These are phyloP conservation scores for Lachancea fermentati DNA, from an alignment of 805 yeast genomes.

Conservation along the genomic window DNA sequence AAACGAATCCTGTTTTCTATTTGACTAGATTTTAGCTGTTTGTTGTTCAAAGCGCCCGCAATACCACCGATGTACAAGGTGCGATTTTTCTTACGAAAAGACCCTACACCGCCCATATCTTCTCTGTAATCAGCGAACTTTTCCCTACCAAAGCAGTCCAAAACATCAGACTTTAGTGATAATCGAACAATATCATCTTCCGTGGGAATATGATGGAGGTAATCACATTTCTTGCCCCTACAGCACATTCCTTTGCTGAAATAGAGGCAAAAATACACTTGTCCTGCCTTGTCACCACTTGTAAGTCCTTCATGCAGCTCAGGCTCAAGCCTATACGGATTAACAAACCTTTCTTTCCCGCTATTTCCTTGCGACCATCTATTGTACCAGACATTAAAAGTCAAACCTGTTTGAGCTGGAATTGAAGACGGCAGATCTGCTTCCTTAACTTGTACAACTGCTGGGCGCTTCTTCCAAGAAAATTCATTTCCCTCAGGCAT, in stretches of 20 bases:
- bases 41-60: conserved; percentile 37
- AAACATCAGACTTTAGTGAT: conserved; percentile 35
- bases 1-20: conserved; percentile 35
- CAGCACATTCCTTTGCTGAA: conserved; percentile 88
- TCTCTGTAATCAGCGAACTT: conserved; percentile 76
- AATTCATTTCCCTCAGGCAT: background rate
- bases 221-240: conserved; percentile 70
- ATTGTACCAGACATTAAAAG: conserved; percentile 82
- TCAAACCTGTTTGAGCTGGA: conserved; percentile 77
- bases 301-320: conserved; percentile 71
- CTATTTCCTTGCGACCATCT: conserved; percentile 65
- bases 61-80: conserved; percentile 72
- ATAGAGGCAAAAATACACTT: conserved; percentile 63
- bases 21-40: conserved; percentile 35
- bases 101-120: conserved; percentile 93
- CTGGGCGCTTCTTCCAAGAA: conserved; percentile 41
- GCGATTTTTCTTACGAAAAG: conserved; percentile 59
- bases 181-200: conserved; percentile 52
- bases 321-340: conserved; percentile 57
- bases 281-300: conserved; percentile 47
- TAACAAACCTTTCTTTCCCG: conserved; percentile 38
- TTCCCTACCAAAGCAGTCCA: conserved; percentile 92
- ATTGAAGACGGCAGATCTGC: conserved; percentile 45
- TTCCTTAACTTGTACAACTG: conserved; percentile 70
- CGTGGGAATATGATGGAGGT: conserved; percentile 70